A percentile compares a stretch with the other conserved stretches of the same genome.
These are phyloP conservation scores for Rhododendron griersonianum DNA, from an alignment of 148 eudicot genomes.

Conservation along the genomic window DNA sequence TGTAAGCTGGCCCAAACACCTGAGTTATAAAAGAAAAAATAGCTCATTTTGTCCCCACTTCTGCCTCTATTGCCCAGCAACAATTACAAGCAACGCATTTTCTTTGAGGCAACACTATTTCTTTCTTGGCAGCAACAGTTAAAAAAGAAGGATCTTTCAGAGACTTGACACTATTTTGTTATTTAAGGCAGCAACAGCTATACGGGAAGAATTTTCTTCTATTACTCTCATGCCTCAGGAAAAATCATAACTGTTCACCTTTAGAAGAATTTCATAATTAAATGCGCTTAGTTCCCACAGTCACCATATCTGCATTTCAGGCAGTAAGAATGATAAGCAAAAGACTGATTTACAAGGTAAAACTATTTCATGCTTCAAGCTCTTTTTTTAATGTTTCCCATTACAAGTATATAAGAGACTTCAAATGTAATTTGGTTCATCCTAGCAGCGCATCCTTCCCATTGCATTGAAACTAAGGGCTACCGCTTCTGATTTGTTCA, in stretches of 20 bases:
- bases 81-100: neutral
- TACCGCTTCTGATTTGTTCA: neutral
- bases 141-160: neutral
- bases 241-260: neutral
- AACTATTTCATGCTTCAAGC: neutral
- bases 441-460: neutral
- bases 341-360: neutral
- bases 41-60: neutral
- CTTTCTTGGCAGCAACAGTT: neutral
- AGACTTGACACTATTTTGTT: neutral
- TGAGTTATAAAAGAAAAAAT: neutral
- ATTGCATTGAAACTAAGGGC: neutral
- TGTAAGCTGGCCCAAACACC: no score
- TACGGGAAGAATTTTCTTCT: neutral
- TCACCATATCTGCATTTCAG: neutral
- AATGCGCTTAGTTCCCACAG: neutral
- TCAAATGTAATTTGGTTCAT: neutral
- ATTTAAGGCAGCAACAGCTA: neutral
- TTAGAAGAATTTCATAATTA: neutral
- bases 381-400: neutral
- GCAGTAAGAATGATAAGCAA: neutral
- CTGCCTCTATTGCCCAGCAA: neutral
- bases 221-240: neutral
- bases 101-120: neutral
- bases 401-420: neutral